Evolutionary conservation across 2,329 filamentous ascomycete species (phyloP).

Genomic region (Aspergillus pseudoterreus): DNA sequence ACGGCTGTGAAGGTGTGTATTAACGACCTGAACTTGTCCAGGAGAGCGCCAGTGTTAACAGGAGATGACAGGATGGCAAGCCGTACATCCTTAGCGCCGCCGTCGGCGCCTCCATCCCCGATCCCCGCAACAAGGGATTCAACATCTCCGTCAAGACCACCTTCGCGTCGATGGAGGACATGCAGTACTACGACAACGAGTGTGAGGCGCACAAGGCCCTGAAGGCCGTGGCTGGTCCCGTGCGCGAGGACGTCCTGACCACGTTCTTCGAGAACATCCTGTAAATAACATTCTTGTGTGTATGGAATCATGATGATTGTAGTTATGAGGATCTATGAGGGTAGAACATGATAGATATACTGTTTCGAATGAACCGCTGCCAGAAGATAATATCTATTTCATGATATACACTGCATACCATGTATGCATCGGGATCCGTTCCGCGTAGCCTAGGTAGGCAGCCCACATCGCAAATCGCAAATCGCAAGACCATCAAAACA

Average conservation of each 20-base stretch:
- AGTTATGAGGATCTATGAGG: not conserved
- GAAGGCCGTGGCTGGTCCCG: slow-evolving; percentile 30
- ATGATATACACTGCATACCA: slow-evolving; percentile 26
- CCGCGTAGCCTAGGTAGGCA: not conserved
- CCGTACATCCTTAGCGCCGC: slow-evolving; percentile 62
- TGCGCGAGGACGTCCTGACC: slow-evolving; percentile 35
- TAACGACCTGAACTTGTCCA: not conserved
- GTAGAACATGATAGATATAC: too few species aligned
- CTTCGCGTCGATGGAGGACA: slow-evolving; percentile 63
- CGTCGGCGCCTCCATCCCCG: slow-evolving; percentile 54
- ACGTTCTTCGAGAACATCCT: slow-evolving; percentile 36
- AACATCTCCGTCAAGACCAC: slow-evolving; percentile 61
- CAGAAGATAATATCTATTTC: slow-evolving; percentile 11
- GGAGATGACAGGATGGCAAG: slow-evolving; percentile 58
- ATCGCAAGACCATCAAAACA: not conserved
- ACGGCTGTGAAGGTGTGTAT: slow-evolving; percentile 43
- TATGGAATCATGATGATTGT: not conserved
- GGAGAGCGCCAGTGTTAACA: not conserved
- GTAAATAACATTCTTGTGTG: slow-evolving; percentile 11
- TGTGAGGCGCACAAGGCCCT: slow-evolving; percentile 55
- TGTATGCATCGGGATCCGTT: slow-evolving; percentile 9
- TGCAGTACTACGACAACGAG: slow-evolving; percentile 65
- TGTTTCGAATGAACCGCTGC: too few species aligned
- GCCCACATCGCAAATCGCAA: not conserved
- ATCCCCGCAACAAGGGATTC: slow-evolving; percentile 62